phyloP scores from a whole-genome alignment of 768 basidiomycete species.

The Suillus placidus region DNA sequence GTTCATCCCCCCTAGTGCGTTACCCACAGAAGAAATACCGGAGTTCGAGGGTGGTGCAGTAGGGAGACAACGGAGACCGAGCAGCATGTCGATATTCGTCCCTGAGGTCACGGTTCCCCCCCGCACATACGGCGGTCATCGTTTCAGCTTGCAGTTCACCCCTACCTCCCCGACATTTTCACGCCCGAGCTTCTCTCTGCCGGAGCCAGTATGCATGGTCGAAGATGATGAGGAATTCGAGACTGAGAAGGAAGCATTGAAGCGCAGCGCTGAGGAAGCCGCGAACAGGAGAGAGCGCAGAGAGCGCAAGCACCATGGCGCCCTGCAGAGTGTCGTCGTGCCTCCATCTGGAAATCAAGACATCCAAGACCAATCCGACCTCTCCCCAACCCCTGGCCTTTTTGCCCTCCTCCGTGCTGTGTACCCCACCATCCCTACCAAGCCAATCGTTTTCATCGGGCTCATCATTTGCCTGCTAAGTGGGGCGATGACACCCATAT shows the following conservation, averaged over 20 bases:
- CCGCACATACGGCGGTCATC: constrained; percentile 31
- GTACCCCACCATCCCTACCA: constrained; percentile 75
- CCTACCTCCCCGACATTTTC: constrained; percentile 51
- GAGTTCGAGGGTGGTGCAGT: constrained; percentile 26
- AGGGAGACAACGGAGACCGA: constrained; percentile 24
- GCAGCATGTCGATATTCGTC: constrained; percentile 43
- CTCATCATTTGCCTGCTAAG: constrained; percentile 67
- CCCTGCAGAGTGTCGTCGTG: not conserved
- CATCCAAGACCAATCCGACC: constrained; percentile 10
- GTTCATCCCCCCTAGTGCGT: constrained; percentile 38
- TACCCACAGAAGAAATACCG: constrained; percentile 22
- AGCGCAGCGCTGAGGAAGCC: constrained; percentile 43
- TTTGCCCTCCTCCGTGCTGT: constrained; percentile 50
- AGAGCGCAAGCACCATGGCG: constrained; percentile 16
- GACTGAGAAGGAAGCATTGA: constrained; percentile 47
- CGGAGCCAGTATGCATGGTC: constrained; percentile 24
- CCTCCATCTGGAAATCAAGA: constrained; percentile 15
- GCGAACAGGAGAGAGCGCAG: constrained; percentile 37
- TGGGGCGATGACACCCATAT: constrained; percentile 88
- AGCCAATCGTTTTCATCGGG: constrained; percentile 70
- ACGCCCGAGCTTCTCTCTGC: constrained; percentile 21
- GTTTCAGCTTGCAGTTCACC: constrained; percentile 66
- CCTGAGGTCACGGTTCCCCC: constrained; percentile 32
- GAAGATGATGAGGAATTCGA: constrained; percentile 45
- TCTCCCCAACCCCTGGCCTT: constrained; percentile 22